phyloP scores from a whole-genome alignment of 148 eudicot species.

The Rhododendron vialii region DNA sequence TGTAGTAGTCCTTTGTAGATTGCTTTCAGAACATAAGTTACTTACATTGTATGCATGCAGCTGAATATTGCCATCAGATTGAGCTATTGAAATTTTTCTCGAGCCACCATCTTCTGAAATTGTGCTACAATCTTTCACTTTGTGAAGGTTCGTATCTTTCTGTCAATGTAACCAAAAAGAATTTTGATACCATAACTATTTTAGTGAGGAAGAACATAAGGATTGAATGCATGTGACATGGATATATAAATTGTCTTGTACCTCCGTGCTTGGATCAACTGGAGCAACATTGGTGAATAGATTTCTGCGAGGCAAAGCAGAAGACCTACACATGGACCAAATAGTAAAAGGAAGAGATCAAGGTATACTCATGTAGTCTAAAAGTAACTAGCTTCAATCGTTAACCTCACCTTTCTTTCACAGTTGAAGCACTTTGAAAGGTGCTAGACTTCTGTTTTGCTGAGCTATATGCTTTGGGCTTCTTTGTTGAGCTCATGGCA shows the following conservation, averaged over 20 bases:
- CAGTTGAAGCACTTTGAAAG: slow-evolving; percentile 17
- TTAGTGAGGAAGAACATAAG: background rate
- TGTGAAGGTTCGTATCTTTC: slow-evolving; percentile 12
- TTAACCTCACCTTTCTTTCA: slow-evolving; percentile 36
- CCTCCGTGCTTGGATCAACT: slow-evolving; percentile 25
- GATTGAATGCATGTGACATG: background rate
- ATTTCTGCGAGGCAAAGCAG: slow-evolving; percentile 31
- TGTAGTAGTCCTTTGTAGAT: background rate
- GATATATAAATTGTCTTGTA: slow-evolving; percentile 3
- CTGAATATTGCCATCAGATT: background rate
- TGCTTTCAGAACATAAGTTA: background rate
- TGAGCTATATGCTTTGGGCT: slow-evolving; percentile 27
- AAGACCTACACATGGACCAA: slow-evolving; percentile 25
- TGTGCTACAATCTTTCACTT: background rate
- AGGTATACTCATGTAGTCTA: background rate
- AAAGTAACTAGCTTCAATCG: background rate
- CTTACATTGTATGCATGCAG: slow-evolving; percentile 11
- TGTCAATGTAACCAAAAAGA: background rate
- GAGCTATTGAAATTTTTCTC: slow-evolving; percentile 7
- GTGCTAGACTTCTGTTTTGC: slow-evolving; percentile 33
- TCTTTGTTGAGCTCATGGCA: slow-evolving; percentile 40
- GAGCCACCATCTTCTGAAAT: slow-evolving; percentile 13
- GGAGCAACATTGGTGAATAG: slow-evolving; percentile 34
- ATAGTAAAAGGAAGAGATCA: background rate
- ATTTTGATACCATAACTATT: background rate